Evolutionary conservation across 2,329 filamentous ascomycete species (phyloP).

Genomic region (Coleophoma cylindrospora): DNA sequence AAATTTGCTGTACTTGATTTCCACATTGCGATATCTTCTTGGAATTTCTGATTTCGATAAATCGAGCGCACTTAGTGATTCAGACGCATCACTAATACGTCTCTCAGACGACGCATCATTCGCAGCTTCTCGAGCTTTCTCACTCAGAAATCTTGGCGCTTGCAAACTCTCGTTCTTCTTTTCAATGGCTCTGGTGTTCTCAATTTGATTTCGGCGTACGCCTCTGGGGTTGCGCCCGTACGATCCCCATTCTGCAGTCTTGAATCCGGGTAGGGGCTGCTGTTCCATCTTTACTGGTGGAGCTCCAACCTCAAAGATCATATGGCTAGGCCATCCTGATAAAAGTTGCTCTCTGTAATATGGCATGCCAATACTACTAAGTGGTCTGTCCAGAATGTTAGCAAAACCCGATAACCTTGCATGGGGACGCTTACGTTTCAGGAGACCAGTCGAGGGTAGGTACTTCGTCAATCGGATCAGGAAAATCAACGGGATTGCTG

Average conservation of each 20-base stretch:
- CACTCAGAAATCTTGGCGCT: constrained; percentile 89
- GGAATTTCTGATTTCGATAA: constrained; percentile 78
- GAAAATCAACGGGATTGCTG: constrained; percentile 62
- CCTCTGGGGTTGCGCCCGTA: constrained; percentile 75
- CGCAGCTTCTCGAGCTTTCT: constrained; percentile 72
- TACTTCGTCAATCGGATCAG: constrained; percentile 48
- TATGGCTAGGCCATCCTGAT: constrained; percentile 83
- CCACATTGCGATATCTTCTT: constrained; percentile 85
- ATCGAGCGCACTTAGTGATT: constrained; percentile 62
- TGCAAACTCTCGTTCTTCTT: constrained; percentile 56
- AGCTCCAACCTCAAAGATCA: constrained; percentile 80
- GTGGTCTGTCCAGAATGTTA: constrained; percentile 45
- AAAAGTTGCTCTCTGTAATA: constrained; percentile 86
- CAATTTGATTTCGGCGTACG: constrained; percentile 73
- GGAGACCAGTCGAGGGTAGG: constrained; percentile 53
- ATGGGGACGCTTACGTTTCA: constrained; percentile 53
- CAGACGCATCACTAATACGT: constrained; percentile 49
- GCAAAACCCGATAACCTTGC: not conserved
- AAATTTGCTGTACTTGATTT: constrained; percentile 99
- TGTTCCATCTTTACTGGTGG: constrained; percentile 72
- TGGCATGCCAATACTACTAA: constrained; percentile 85
- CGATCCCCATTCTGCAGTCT: constrained; percentile 67
- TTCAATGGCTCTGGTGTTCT: constrained; percentile 64
- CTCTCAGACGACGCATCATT: constrained; percentile 37
- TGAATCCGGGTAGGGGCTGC: constrained; percentile 63